Base-by-base conservation (phyloP, 2,329 filamentous ascomycete species). In the Sphaerulina populicola region DNA sequence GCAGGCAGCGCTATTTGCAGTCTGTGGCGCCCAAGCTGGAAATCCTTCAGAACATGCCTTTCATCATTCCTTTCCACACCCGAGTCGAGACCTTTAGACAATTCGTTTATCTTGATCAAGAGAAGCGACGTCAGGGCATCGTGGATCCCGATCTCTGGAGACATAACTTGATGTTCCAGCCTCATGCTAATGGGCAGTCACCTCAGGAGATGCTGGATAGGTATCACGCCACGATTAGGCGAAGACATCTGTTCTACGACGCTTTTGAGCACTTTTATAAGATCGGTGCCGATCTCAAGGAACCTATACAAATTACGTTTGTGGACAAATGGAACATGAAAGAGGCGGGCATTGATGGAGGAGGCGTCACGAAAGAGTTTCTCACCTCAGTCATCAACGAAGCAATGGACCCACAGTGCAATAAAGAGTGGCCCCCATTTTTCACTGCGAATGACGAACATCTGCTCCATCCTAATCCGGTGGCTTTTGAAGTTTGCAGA, bases 321-420 rank as follows among this genome's bases (percentile, higher is more conserved):
- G 83, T 96, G 39, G 93, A 98, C 65, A 80, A 89, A 53, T 98
- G 94, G 60, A 86, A 86, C 54, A 80, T 84, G 1, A 77, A 81
- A 6, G 93, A 98, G 70, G 91, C 91, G 10, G 93, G 93, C 8
- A 97, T 98, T 49, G 93, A 98, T 64, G 93, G 93, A 0, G 93
- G 93, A 7, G 93, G 93, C 56, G 93, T 98, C 7, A 96, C 91
- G 1, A 98, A 98, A 62, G 93, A 98, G 63, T 98, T 98, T 56
- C 75, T 98, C 10, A 95, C 84, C 1, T 93, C 86, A 55, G 81
- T 95, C 44, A 94, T 88, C 1, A 83, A 78, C 15, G 86, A 96
- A 66, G 89, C 77, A 38, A 55, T 54, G 11, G 52, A 58, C 8
- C n/a, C 42, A 38, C n/a, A 57, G 6, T 48, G 53, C 12, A n/a